A percentile compares a stretch with the other conserved stretches of the same genome.
Conservation (phyloP, 75 land plant species). For the Isoetes taiwanensis region DNA sequence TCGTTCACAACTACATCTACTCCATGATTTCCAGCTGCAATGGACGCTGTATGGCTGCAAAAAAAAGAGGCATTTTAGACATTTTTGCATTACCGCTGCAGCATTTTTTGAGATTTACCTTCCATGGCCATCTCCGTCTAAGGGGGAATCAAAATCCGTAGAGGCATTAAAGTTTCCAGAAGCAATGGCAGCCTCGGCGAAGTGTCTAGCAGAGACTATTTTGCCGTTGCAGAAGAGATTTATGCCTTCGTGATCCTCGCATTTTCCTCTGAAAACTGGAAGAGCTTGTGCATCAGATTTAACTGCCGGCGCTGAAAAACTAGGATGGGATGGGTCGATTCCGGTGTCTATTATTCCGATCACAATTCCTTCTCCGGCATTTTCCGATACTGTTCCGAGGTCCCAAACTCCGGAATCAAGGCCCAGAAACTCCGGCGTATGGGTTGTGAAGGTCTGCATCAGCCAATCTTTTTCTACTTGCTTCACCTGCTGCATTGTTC, state of each 20-base stretch:
- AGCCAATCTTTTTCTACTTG: conserved; percentile 54
- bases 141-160: conserved; percentile 39
- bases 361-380: conserved; percentile 77
- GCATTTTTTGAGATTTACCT: conserved; percentile 18
- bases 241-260: conserved; percentile 26
- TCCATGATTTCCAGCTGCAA: conserved; percentile 76
- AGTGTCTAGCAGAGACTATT: conserved; percentile 50
- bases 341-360: conserved; percentile 68
- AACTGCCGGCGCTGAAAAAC: conserved; percentile 31
- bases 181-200: conserved; percentile 38
- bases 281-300: conserved; percentile 4
- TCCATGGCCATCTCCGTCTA: conserved; percentile 70
- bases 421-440: conserved; percentile 73
- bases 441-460: conserved; percentile 63
- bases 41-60: conserved; percentile 68
- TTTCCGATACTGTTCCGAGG: conserved; percentile 55
- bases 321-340: conserved; percentile 47
- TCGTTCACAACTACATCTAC: conserved; percentile 59
- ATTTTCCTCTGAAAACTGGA: conserved; percentile 24
- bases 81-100: neutral
- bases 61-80: too few relatives aligned
- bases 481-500: conserved; percentile 24
- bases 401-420: conserved; percentile 82
- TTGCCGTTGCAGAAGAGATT: conserved; percentile 45
- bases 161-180: conserved; percentile 34